phyloP scores from a whole-genome alignment of 331 rosid species.

The Spiraea crenata region DNA sequence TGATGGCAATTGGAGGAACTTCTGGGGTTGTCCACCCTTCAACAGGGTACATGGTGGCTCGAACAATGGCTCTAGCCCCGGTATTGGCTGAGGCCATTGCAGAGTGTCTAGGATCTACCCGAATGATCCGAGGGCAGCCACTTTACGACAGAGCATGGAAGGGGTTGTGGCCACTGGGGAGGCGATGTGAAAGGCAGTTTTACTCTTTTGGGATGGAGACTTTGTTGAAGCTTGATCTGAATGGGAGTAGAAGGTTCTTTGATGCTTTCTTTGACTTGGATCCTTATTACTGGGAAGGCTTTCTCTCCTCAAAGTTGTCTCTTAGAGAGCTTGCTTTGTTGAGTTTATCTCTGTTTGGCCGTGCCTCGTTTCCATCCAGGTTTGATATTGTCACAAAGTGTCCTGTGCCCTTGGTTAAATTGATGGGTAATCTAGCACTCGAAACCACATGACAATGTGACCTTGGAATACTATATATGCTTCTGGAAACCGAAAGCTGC shows the following conservation, averaged over 20 bases:
- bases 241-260: slow-evolving; percentile 67
- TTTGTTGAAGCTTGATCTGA: slow-evolving; percentile 70
- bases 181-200: slow-evolving; percentile 51
- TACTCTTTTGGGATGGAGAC: slow-evolving; percentile 89
- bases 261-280: slow-evolving; percentile 80
- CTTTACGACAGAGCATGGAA: slow-evolving; percentile 61
- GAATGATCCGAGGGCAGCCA: slow-evolving; percentile 70
- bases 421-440: slow-evolving; percentile 46
- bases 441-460: slow-evolving; percentile 33
- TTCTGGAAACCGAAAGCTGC: neutral
- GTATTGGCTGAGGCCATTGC: slow-evolving; percentile 53
- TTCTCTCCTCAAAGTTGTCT: slow-evolving; percentile 70
- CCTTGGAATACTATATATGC: neutral
- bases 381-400: slow-evolving; percentile 56
- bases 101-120: slow-evolving; percentile 67
- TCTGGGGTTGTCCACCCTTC: slow-evolving; percentile 87
- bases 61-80: slow-evolving; percentile 56
- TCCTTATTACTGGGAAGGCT: slow-evolving; percentile 73
- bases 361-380: slow-evolving; percentile 57
- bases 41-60: slow-evolving; percentile 81
- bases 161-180: slow-evolving; percentile 75
- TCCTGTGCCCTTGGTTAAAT: slow-evolving; percentile 40
- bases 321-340: slow-evolving; percentile 46
- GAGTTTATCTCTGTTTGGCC: slow-evolving; percentile 56
- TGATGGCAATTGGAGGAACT: slow-evolving; percentile 71